A percentile compares a stretch with the other conserved stretches of the same genome.
These are phyloP conservation scores for Pythium aphanidermatum DNA, from an alignment of 352 stramenopile genomes.

Conservation along the genomic window DNA sequence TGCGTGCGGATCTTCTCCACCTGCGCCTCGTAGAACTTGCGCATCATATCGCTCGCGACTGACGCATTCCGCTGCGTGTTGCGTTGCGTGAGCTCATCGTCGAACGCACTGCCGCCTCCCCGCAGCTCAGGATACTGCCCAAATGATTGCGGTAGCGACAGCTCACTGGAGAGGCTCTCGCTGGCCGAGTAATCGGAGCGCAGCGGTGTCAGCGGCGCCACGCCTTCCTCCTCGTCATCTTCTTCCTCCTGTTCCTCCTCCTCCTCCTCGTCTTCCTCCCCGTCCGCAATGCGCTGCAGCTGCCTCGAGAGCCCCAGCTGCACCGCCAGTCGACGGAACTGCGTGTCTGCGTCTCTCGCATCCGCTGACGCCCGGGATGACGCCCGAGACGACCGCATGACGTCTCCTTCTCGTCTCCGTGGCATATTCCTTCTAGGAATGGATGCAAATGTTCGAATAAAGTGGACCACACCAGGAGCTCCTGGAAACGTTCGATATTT, in stretches of 20 bases:
- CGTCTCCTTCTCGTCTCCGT: neutral
- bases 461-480: too few relatives aligned
- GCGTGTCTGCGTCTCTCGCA: slow-evolving; percentile 2
- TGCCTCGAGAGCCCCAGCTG: slow-evolving; percentile 50
- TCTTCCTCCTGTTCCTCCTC: slow-evolving; percentile 19
- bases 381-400: too few relatives aligned
- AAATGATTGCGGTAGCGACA: slow-evolving; percentile 66
- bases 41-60: slow-evolving; percentile 39
- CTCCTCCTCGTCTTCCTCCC: slow-evolving; percentile 4
- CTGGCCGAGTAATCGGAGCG: slow-evolving; percentile 49
- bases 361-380: neutral
- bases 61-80: slow-evolving; percentile 9
- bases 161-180: slow-evolving; percentile 63
- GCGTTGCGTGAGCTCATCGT: slow-evolving; percentile 41
- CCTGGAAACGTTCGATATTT: too few relatives aligned
- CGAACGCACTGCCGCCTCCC: slow-evolving; percentile 35
- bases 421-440: too few relatives aligned
- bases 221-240: slow-evolving; percentile 14
- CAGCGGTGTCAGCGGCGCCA: slow-evolving; percentile 18
- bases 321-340: slow-evolving; percentile 38
- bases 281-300: slow-evolving; percentile 21
- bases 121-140: slow-evolving; percentile 32
- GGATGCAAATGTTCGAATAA: too few relatives aligned
- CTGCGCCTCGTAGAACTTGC: slow-evolving; percentile 78
- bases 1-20: slow-evolving; percentile 70